Evolutionary conservation across 345 rosid species (phyloP), one percentile per base, ranked within the genome.

Genomic region (Durio zibethinus): DNA sequence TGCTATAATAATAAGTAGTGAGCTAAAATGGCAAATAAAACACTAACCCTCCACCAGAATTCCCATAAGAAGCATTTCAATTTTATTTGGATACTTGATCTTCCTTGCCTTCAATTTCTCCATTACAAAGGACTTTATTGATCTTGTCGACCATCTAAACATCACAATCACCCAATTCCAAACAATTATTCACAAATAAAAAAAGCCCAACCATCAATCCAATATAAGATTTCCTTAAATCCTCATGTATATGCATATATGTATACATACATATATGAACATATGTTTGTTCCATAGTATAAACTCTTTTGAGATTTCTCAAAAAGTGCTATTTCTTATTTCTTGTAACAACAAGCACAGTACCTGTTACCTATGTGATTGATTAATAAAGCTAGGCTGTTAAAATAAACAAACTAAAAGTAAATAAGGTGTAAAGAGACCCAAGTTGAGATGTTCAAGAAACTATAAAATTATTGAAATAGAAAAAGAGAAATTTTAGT

Each of bases 1-100:
- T 33, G 29, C 21, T n/a, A 35, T 31, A 40, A 42, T 50, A 35
- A 27, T 56, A 74, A 48, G 40, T 18, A 50, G 23, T 18, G 27
- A 48, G 27, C 60, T 10, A 33, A 68, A 50, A 50, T n/a, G 31
- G 62, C n/a, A 72, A 52, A 36, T 52, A 38, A n/a, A 50, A 15
- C n/a, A 79, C 91, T 79, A 78, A 93, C 99, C 98, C 87, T 95
- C 98, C n/a, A 93, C 90, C 81, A 95, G 85, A 82, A 95, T 89
- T 75, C 99, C 99, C 94, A 90, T 86, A 25, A 95, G 87, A 84
- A 95, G 87, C 7, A 92, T 87, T 86, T 95, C 99, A 1, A 94
- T 92, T 18, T 97, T 88, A 57, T 67, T 83, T 1, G 94, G 93
- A 87, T 95, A 91, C 87, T 93, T 92, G 76, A 95, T 82, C 85